phyloP scores from a whole-genome alignment of 2,329 filamentous ascomycete species.

The Pseudogymnoascus sp. region DNA sequence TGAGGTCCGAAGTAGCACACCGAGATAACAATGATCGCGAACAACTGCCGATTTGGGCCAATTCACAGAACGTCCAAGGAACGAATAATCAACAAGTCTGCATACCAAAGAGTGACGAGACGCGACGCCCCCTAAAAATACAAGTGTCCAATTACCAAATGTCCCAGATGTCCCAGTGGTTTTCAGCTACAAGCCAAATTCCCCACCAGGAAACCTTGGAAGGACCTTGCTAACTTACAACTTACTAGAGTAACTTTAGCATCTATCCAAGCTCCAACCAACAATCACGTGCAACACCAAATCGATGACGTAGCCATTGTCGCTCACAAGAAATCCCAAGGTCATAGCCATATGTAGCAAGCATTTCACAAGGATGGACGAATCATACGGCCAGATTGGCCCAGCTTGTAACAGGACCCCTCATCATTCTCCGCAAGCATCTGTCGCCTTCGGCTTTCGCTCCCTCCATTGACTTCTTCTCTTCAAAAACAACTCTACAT shows the following conservation, averaged over 20 bases:
- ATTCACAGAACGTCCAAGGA: neutral
- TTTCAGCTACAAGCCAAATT: neutral
- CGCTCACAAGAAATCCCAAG: neutral
- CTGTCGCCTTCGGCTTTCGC: neutral
- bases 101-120: neutral
- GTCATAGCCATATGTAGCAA: neutral
- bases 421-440: conserved; percentile 2
- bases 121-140: neutral
- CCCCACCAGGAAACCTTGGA: conserved; percentile 3
- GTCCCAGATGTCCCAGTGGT: neutral
- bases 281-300: neutral
- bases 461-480: conserved; percentile 1
- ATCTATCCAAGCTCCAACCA: neutral
- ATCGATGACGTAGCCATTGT: neutral
- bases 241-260: neutral
- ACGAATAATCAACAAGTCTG: neutral
- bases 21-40: neutral
- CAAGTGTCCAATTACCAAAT: neutral
- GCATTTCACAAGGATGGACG: neutral
- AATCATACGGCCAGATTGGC: neutral
- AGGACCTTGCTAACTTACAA: conserved; percentile 4
- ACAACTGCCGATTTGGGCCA: neutral
- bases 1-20: neutral
- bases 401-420: conserved; percentile 1
- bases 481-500: conserved; percentile 6